Percentiles rank a stretch among this genome's conserved stretches.
Conservation (phyloP, 495 filamentous ascomycete genomes). For the Tuber aestivum region DNA sequence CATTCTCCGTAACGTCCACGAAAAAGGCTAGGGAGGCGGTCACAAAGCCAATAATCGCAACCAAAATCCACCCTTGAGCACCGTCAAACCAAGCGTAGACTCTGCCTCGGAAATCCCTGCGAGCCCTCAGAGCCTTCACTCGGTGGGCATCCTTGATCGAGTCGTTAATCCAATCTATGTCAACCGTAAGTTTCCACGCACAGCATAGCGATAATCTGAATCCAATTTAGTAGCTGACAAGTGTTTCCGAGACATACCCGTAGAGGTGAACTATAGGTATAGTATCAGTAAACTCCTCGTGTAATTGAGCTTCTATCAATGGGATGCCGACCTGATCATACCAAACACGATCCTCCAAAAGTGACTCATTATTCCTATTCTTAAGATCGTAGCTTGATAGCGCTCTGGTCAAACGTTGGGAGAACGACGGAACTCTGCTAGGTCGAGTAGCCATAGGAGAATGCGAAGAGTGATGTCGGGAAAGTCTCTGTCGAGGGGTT, state of each 20-base stretch:
- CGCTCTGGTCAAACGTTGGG: constrained; percentile 36
- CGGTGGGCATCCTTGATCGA: constrained; percentile 91
- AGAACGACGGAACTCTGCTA: constrained; percentile 38
- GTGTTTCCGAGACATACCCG: constrained; percentile 42
- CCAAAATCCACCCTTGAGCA: constrained; percentile 89
- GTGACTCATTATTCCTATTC: constrained; percentile 28
- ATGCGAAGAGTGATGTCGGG: constrained; percentile 30
- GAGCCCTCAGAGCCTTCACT: constrained; percentile 69
- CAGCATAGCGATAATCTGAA: not conserved
- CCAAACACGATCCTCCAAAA: constrained; percentile 85
- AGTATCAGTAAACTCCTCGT: not conserved
- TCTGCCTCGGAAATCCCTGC: constrained; percentile 79
- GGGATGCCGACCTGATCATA: constrained; percentile 65
- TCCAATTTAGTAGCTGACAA: not conserved
- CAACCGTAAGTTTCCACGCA: constrained; percentile 18
- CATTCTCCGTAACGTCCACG: constrained; percentile 77
- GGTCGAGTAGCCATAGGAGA: constrained; percentile 19
- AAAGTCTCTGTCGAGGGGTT: constrained; percentile 39
- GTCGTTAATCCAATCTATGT: constrained; percentile 86
- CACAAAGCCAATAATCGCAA: constrained; percentile 81
- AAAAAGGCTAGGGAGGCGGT: constrained; percentile 82
- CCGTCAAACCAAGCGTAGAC: constrained; percentile 73
- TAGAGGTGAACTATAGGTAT: constrained; percentile 67
- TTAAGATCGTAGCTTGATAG: constrained; percentile 38
- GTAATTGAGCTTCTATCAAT: not conserved